Evolutionary conservation across 495 filamentous ascomycete genomes (phyloP).

Genomic region (Pyrenula massariospora): DNA sequence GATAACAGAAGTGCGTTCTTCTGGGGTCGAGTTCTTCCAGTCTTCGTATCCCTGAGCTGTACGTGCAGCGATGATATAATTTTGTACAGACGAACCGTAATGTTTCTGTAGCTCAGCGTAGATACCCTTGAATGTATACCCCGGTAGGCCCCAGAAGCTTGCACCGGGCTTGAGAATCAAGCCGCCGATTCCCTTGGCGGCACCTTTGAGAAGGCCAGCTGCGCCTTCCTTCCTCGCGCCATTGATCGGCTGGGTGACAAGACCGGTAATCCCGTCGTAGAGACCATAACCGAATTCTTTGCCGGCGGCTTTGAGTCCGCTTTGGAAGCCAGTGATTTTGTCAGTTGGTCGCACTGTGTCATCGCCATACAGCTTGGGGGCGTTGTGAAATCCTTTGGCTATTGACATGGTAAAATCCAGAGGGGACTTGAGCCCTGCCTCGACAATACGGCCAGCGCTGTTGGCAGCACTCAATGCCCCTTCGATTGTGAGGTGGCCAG

Average conservation of each 20-base stretch:
- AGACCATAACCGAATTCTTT: constrained; percentile 57
- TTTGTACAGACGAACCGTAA: constrained; percentile 49
- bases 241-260: constrained; percentile 56
- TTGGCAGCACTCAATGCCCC: constrained; percentile 42
- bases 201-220: constrained; percentile 59
- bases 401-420: constrained; percentile 71
- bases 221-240: constrained; percentile 59
- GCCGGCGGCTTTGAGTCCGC: constrained; percentile 52
- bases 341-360: constrained; percentile 55
- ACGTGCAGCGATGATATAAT: constrained; percentile 61
- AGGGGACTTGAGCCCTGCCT: constrained; percentile 59
- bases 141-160: constrained; percentile 55
- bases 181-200: constrained; percentile 66
- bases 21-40: constrained; percentile 25
- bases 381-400: constrained; percentile 78
- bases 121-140: constrained; percentile 64
- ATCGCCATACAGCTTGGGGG: constrained; percentile 68
- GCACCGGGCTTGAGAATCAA: constrained; percentile 58
- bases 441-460: constrained; percentile 54
- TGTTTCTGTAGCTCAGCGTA: constrained; percentile 59
- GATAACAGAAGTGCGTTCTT: constrained; percentile 47
- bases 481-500: constrained; percentile 8
- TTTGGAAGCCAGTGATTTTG: constrained; percentile 58
- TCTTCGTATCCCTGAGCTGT: constrained; percentile 63
- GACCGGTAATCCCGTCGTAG: constrained; percentile 59